Conservation (phyloP, 139 green algal species). For the Closterium sp. region DNA sequence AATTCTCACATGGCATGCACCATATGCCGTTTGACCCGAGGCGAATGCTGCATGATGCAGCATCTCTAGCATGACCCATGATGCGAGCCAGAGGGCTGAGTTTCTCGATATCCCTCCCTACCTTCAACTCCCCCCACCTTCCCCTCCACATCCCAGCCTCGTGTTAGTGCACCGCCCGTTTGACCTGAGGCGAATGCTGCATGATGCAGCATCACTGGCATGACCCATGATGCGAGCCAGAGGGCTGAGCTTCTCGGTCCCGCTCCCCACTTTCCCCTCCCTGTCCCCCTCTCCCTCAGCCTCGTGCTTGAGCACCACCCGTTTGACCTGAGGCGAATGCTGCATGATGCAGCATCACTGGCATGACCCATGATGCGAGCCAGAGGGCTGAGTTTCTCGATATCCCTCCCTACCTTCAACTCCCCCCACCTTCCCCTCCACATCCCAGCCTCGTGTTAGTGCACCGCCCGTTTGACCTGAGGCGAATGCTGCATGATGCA, state of each 20-base stretch:
- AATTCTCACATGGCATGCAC: no score
- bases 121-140: no score
- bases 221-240: slow-evolving; percentile 11
- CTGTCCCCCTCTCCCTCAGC: background rate
- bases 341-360: slow-evolving; percentile 18
- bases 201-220: slow-evolving; percentile 7
- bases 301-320: background rate
- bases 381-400: background rate
- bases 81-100: background rate
- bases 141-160: background rate
- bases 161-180: background rate
- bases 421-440: background rate
- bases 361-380: slow-evolving; percentile 4
- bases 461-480: slow-evolving; percentile 10
- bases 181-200: slow-evolving; percentile 16
- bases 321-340: slow-evolving; percentile 20
- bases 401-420: background rate
- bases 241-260: background rate
- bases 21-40: no score
- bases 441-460: slow-evolving; percentile 1
- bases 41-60: slow-evolving; percentile 1
- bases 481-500: slow-evolving; percentile 8
- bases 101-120: no score
- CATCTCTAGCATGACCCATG: slow-evolving; percentile 1
- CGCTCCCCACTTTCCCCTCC: no score